Evolutionary conservation across 192 early-diverging fungal species (phyloP).

Genomic region (Rhizophlyctis rosea): DNA sequence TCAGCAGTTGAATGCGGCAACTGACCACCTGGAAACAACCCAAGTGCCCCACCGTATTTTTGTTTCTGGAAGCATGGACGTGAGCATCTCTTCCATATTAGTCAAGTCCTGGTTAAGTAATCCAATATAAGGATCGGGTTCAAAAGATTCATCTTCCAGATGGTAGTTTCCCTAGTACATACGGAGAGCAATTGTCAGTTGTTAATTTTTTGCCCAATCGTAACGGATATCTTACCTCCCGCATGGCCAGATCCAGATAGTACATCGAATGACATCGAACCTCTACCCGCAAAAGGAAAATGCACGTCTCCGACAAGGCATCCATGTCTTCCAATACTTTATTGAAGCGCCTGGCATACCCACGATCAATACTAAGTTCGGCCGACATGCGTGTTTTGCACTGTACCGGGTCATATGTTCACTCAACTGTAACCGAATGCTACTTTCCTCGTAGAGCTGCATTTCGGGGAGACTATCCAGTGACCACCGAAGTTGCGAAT

Average conservation of each 20-base stretch:
- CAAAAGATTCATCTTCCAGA: constrained; percentile 70
- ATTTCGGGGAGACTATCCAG: constrained; percentile 32
- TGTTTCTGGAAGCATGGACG: constrained; percentile 54
- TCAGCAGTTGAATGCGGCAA: neutral
- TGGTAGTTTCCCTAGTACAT: constrained; percentile 67
- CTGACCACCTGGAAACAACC: no score
- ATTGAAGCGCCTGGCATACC: constrained; percentile 36
- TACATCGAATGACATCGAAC: constrained; percentile 80
- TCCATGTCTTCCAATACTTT: constrained; percentile 56
- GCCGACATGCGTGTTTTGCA: no score
- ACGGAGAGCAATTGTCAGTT: neutral
- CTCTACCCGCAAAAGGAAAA: constrained; percentile 82
- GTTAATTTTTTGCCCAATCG: neutral
- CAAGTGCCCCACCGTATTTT: constrained; percentile 62
- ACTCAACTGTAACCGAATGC: constrained; percentile 38
- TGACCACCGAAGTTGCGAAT: constrained; percentile 20
- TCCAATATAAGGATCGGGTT: constrained; percentile 87
- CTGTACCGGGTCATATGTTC: constrained; percentile 53
- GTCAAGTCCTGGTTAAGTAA: constrained; percentile 76
- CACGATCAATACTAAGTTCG: no score
- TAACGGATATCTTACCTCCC: constrained; percentile 57
- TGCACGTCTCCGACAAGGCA: constrained; percentile 70
- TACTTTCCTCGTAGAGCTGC: constrained; percentile 26
- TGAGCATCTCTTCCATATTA: constrained; percentile 70
- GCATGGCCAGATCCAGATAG: constrained; percentile 83